Evolutionary conservation across 179 eudicot genomes (phyloP).

Genomic region (Sideroxylon spinosum): DNA sequence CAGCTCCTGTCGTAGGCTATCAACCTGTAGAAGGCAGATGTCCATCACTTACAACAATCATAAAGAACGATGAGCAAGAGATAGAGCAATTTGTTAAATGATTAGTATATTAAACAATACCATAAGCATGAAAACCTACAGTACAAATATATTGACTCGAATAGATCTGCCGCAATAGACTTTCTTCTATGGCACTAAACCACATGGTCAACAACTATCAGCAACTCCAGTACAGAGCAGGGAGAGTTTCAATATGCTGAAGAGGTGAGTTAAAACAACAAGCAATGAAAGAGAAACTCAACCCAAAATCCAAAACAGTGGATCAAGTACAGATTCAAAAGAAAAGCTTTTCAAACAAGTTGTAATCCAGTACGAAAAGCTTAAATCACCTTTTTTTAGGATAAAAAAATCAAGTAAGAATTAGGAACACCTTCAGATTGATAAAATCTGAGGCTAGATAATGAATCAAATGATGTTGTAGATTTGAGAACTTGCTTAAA

Average conservation of each 20-base stretch:
- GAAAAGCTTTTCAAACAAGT: neutral
- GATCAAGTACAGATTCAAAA: neutral
- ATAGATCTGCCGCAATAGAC: neutral
- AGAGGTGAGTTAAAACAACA: neutral
- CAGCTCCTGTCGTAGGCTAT: constrained; percentile 77
- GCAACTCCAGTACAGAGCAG: neutral
- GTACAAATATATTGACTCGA: neutral
- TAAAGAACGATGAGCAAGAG: neutral
- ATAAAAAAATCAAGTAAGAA: neutral
- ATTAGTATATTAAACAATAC: neutral
- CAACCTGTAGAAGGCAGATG: constrained; percentile 47
- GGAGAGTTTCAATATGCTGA: neutral
- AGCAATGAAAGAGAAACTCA: neutral
- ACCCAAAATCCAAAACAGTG: too few relatives aligned
- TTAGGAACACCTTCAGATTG: neutral
- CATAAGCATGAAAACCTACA: neutral
- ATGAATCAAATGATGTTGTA: neutral
- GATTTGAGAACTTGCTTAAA: neutral
- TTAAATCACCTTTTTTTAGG: neutral
- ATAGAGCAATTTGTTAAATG: neutral
- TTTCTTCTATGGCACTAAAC: neutral
- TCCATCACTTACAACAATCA: neutral
- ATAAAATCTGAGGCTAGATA: neutral
- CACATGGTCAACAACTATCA: neutral
- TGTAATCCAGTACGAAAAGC: neutral